phyloP scores from a whole-genome alignment of 257 asterid genomes.

The Asclepias syriaca region DNA sequence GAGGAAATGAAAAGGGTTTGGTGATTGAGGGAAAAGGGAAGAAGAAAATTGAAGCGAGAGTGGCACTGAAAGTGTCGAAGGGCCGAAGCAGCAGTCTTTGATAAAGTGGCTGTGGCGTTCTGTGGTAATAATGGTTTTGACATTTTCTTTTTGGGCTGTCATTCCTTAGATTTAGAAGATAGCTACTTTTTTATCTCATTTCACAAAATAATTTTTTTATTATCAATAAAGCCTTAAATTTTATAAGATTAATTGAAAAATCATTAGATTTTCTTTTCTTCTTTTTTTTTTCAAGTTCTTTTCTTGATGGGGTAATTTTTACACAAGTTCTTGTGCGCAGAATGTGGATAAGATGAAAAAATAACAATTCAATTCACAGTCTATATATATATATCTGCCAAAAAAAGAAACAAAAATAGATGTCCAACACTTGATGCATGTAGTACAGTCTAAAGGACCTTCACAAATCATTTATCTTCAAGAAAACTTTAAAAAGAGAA shows the following conservation, averaged over 20 bases:
- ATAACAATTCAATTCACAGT: neutral
- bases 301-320: too few relatives aligned
- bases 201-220: too few relatives aligned
- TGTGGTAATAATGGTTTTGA: neutral
- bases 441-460: conserved; percentile 6
- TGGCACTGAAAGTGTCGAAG: conserved; percentile 4
- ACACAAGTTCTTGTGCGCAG: too few relatives aligned
- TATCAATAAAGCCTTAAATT: too few relatives aligned
- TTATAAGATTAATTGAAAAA: too few relatives aligned
- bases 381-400: neutral
- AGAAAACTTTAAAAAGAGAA: neutral
- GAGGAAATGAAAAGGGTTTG: neutral
- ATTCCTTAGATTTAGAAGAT: too few relatives aligned
- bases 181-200: too few relatives aligned
- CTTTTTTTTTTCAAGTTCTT: too few relatives aligned
- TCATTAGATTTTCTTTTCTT: too few relatives aligned
- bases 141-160: neutral
- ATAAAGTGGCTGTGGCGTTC: neutral
- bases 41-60: conserved; percentile 6
- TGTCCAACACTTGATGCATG: conserved; percentile 4
- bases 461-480: conserved; percentile 12
- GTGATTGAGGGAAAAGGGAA: neutral
- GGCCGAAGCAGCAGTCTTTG: neutral
- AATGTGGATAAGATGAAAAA: conserved; percentile 31
- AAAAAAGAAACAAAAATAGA: neutral